Base-by-base conservation (phyloP, 257 asterid species). In the Leonotis leonurus region DNA sequence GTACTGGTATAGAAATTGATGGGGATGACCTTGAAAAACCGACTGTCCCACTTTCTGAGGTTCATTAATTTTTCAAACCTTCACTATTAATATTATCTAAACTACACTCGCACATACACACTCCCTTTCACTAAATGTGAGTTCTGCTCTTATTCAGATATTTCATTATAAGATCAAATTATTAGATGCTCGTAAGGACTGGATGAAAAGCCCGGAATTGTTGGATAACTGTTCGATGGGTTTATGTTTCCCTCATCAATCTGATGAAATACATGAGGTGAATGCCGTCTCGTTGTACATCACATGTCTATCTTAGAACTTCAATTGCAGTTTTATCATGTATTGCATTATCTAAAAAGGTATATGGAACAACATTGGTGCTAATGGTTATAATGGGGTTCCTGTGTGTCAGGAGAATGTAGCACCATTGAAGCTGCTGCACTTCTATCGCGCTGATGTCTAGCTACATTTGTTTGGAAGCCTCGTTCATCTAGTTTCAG, bases 191-290 rank as follows among this genome's bases (percentile, higher is more conserved):
- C 87, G 74, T 46, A 82, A 79, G 76, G 94, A 86, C 62, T 91
- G 98, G 98, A 78, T 91, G 83, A 82, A 73, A 72, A 78, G 79
- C 67, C 98, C 98, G 3, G 98, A 91, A 77, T 35, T 52, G 56
- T 57, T 91, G 80, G 79, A 73, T 21, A 80, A 84, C 74, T 85
- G 96, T 80, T 91, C 94, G 8, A 76, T 83, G 8, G 96, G 98
- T 63, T 82, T 88, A 35, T 64, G 52, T 72, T 88, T 88, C 77
- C 84, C 90, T 46, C 63, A 55, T 53, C 62, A 43, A 6, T 73
- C 86, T 24, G 87, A 81, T 58, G 85, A 64, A 56, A 44, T 16
- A 25, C 29, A 4, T 64, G 65, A 78, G 95, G 96, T 83, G 75
- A 40, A 45, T 52, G 55, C 5, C 20, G 18, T 46, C 2, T 50